These are phyloP conservation scores for Limnanthes douglasii DNA, from an alignment of 345 rosid genomes.

Conservation along the genomic window DNA sequence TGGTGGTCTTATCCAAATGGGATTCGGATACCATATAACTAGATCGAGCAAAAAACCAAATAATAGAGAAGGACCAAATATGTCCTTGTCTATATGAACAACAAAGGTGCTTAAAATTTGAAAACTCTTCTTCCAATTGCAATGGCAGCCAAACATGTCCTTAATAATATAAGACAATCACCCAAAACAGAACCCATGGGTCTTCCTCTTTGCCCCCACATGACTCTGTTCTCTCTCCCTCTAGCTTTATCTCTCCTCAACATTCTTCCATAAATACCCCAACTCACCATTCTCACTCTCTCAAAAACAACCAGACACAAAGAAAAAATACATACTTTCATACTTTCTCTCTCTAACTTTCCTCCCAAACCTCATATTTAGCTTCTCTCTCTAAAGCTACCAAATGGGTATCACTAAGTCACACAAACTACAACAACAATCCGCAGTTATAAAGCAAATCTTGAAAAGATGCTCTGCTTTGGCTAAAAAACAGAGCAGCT, in stretches of 20 bases:
- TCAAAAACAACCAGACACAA: constrained; percentile 5
- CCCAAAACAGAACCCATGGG: too few relatives aligned
- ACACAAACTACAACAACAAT: constrained; percentile 40
- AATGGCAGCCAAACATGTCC: too few relatives aligned
- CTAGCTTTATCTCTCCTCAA: constrained; percentile 1
- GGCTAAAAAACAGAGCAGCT: constrained; percentile 46
- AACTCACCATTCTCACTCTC: constrained; percentile 17
- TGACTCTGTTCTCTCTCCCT: too few relatives aligned
- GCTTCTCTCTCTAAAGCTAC: background rate
- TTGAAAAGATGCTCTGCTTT: constrained; percentile 66
- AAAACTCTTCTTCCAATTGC: too few relatives aligned
- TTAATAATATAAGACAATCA: too few relatives aligned
- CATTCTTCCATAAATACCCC: constrained; percentile 13
- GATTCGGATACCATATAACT: too few relatives aligned
- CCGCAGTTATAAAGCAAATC: constrained; percentile 59
- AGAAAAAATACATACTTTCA: background rate
- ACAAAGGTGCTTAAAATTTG: too few relatives aligned
- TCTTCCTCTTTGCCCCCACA: too few relatives aligned
- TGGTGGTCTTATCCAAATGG: too few relatives aligned
- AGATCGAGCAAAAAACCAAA: too few relatives aligned
- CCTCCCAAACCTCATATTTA: background rate
- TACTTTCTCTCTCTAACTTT: constrained; percentile 5
- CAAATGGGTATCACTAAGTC: constrained; percentile 47
- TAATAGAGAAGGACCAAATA: too few relatives aligned
- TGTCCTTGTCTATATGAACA: too few relatives aligned